Evolutionary conservation across 2,329 filamentous ascomycete genomes (phyloP).

Genomic region (Xylaria sp.): DNA sequence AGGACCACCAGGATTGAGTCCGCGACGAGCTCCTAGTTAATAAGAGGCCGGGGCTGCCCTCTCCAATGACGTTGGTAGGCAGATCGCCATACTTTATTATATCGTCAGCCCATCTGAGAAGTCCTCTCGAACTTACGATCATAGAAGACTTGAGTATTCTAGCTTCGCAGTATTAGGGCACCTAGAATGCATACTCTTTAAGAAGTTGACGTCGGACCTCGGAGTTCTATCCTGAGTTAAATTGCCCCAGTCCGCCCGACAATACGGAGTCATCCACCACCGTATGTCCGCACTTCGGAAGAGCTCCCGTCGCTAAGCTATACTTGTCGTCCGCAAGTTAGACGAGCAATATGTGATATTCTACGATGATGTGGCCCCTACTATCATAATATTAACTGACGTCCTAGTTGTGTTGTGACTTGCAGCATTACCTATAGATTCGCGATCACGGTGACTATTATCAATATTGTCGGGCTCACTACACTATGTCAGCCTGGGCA

Average conservation of each 20-base stretch:
- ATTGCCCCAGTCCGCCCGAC: constrained; percentile 5
- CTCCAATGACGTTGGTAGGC: no score
- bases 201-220: constrained; percentile 3
- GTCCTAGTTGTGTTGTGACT: constrained; percentile 34
- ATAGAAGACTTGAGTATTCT: background rate
- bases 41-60: background rate
- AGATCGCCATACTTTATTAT: no score
- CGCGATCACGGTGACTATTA: constrained; percentile 8
- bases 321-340: constrained; percentile 12
- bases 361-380: constrained; percentile 21
- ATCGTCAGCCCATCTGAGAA: background rate
- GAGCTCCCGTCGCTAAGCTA: background rate
- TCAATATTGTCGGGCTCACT: constrained; percentile 16
- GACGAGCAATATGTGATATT: constrained; percentile 8
- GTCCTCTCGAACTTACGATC: background rate
- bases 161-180: background rate
- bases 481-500: constrained; percentile 7
- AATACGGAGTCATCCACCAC: constrained; percentile 4
- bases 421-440: constrained; percentile 4
- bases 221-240: constrained; percentile 4
- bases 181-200: background rate
- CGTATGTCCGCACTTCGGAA: constrained; percentile 1
- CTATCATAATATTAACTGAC: constrained; percentile 25
- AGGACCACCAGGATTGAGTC: background rate
- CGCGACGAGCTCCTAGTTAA: background rate